Base-by-base conservation (phyloP, 1,139 yeast genomes). In the Zygosaccharomyces pseudobailii region DNA sequence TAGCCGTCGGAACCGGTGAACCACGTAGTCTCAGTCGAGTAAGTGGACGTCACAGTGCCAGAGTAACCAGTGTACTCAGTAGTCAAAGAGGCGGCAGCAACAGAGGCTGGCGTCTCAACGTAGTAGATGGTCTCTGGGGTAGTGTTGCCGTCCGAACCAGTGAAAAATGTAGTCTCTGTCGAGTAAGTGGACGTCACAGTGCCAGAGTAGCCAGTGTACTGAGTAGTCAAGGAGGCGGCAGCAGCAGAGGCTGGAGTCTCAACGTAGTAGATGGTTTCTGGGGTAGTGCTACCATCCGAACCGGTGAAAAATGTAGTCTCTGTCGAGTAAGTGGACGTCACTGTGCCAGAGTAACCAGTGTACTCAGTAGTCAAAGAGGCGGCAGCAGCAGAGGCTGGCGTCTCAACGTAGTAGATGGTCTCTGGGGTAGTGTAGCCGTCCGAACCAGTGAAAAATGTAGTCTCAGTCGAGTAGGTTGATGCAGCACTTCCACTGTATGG, bases 21-120 rank as follows among this genome's bases (percentile, higher is more conserved):
- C 19, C n/a, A n/a, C 2, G 56, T 47, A 6, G 49, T 43, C 27
- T 39, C 51, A 17, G 53, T 47, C 3, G 52, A 9, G 35, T 19
- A 30, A n/a, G n/a, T n/a, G n/a, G n/a, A n/a, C n/a, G n/a, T n/a
- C n/a, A n/a, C n/a, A n/a, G n/a, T n/a, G n/a, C n/a, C n/a, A n/a
- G n/a, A n/a, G n/a, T n/a, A n/a, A n/a, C n/a, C n/a, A n/a, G n/a
- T n/a, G n/a, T n/a, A n/a, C n/a, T n/a, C n/a, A n/a, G 27, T 24
- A 13, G 27, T 24, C 27, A 24, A 24, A 6, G 27, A 24, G 9
- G 27, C 27, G 8, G 27, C 27, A 24, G 27, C 27, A 24, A 2
- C 27, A 24, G 27, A 24, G 27, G 27, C 27, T 13, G 17, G 17
- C 17, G 17, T 13, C 17, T 13, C 17, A 13, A 13, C 17, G 17